Evolutionary conservation across 2,329 filamentous ascomycete genomes (phyloP), one percentile per base, ranked within the genome.

Genomic region (Lachnellula occidentalis): DNA sequence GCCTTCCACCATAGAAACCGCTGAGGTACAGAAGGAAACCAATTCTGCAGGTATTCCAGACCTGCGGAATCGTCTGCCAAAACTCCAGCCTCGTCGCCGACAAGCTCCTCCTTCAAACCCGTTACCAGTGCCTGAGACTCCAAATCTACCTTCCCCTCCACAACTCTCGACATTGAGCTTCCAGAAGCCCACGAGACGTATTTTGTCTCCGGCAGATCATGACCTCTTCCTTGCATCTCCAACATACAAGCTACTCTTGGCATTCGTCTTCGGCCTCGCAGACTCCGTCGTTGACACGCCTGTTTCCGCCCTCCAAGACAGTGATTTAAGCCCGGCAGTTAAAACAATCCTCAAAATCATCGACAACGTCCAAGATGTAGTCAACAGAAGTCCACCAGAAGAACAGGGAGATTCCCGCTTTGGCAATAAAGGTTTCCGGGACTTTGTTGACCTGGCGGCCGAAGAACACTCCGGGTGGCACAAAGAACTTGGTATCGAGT

Each of bases 361-460:
- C 11, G 79, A 86, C 34, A 79, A 85, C 51, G 82, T 88, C 8
- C 84, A 90, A 51, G 71, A 75, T 5, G 76, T 92, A 1, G 78
- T 95, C 5, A 73, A 78, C 14, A 74, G 79, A 50, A 85, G 87
- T 50, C 94, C 94, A 1, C 86, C 94, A 0, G 80, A 92, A 62
- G 91, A 97, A 60, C 88, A 92, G 46, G 87, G 84, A 31, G 91
- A 91, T 45, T 96, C 91, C 8, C 82, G 94, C 24, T 99, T 99
- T 70, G 95, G 94, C 46, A 99, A 99, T 73, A 92, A 91, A 62
- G 83, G 88, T 2, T 99, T 99, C 73, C 83, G 90, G 48, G 79
- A 81, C 55, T 92, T 95, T 66, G 79, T 96, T 53, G 88, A 90
- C 69, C 74, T 88, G 17, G 79, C 78, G 61, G 77, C 78, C 21